Base-by-base conservation (phyloP, 192 early-diverging fungal species). In the Coemansia aciculifera region DNA sequence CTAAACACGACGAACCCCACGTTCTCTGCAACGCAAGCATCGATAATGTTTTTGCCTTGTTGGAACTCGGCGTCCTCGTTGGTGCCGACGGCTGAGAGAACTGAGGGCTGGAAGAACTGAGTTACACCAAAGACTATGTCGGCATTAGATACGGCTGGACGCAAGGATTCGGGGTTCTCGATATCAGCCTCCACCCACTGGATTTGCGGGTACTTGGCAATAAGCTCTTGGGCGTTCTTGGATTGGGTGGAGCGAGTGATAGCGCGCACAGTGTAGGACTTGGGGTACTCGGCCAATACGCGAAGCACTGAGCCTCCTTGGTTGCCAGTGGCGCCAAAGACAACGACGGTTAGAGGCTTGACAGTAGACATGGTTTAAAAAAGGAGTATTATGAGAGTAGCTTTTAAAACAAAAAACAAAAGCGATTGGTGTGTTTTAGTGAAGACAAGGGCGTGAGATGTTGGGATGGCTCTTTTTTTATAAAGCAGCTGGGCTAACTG, bases 301-400 rank as follows among this genome's bases (percentile, higher is more conserved):
- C 62, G 66, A 5, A 74, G 66, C 7, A 74, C 62, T 0, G 72
- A 74, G 43, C 66, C 66, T 8, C 72, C 72, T 44, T 74, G 72
- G 9, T 68, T 40, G 5, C 72, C 72, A 15, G 72, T 74, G 9
- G 72, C 72, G 1, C 72, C 72, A 42, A 74, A 74, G 2, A 74
- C 42, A 2, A 74, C 72, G 2, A 74, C 62, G 7, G 34, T 36
- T 13, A 67, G 63, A 7, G 42, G 63, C 13, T 64, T 64, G 44
- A 17, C 10, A 56, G 52, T 9, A 29, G 52, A 48, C 63, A 64
- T 64, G 31, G 29, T 38, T 57, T 27, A 27, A 5, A 29, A 15
- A 38, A 38, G n/a, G 17, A 13, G 37, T 38, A 43, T 17, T 17
- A 21, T n/a, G 9, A 52, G 12, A 10, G 44, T 24, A 9, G 23